Evolutionary conservation across 73 alveolate genomes (phyloP), one percentile per base, ranked within the genome.

Genomic region (Paramecium bursaria): DNA sequence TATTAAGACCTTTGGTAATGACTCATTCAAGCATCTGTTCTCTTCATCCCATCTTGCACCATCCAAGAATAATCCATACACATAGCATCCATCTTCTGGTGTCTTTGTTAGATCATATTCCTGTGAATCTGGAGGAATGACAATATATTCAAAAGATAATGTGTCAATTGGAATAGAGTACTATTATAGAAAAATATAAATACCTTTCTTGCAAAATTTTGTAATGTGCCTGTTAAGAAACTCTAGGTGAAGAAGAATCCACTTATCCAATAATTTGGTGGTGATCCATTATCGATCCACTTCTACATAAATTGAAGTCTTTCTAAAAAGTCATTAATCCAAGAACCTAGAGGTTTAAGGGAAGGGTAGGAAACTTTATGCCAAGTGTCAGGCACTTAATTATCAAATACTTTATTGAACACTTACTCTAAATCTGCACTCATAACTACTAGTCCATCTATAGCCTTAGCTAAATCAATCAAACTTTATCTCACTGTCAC

Each of bases 161-260:
- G 95, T 92, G 87, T 96, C 99, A 31, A 96, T 95, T 19, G 98
- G 98, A 1, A 95, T 88, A 87, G 93, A 88, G 77, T 94, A 89
- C 86, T 94, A n/a, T 91, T 23, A 98, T 74, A 2, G 99, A 97
- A 50, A 79, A 95, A 85, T 90, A 93, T 77, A 88, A 55, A 92
- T 61, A 90, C 87, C 46, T 91, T 97, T 80, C 99, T 90, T 47
- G 99, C 98, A 80, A 93, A 94, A 79, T 95, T 96, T 87, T 95
- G 98, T 55, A 97, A 87, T 31, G 96, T 94, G 7, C 99, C 99
- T 3, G 99, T 98, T 54, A 98, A 85, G 95, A 98, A 98, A 50
- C 99, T 93, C 87, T 98, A 97, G 21, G 99, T 98, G 95, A 98
- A 98, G 94, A 91, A 98, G 93, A 98, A 97, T 30, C 99, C 99